These are phyloP conservation scores for Cystobasidium sp. DNA, from an alignment of 1,284 basidiomycete species.

Conservation along the genomic window DNA sequence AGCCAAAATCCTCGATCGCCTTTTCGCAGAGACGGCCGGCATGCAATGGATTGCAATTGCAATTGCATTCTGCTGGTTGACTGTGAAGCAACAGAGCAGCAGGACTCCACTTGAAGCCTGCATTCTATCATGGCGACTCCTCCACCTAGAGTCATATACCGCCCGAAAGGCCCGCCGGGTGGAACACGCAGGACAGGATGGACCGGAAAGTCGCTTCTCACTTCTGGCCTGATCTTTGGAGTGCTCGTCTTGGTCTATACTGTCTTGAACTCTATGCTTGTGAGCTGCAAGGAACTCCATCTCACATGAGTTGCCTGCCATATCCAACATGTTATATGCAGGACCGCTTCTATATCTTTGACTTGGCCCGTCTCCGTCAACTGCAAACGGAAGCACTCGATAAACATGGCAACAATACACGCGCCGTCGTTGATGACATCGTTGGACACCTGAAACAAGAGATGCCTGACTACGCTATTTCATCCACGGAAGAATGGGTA, in stretches of 20 bases:
- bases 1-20: not conserved
- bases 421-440: constrained; percentile 74
- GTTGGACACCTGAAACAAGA: constrained; percentile 69
- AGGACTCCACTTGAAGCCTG: not conserved
- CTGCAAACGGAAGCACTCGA: constrained; percentile 74
- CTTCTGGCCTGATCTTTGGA: constrained; percentile 40
- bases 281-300: not conserved
- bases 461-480: constrained; percentile 61
- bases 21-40: not conserved
- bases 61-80: too few relatives aligned
- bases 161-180: constrained; percentile 29
- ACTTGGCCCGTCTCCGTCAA: constrained; percentile 68
- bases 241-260: constrained; percentile 44
- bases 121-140: constrained; percentile 24
- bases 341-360: constrained; percentile 71
- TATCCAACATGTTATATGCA: constrained; percentile 19
- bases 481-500: constrained; percentile 44
- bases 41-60: too few relatives aligned
- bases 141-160: constrained; percentile 39
- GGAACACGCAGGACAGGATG: constrained; percentile 14
- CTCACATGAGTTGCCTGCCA: not conserved
- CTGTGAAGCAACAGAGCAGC: too few relatives aligned
- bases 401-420: constrained; percentile 65
- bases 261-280: constrained; percentile 46
- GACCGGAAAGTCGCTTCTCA: constrained; percentile 40